These are phyloP conservation scores for Herpotrichia juniperi DNA, from an alignment of 2,329 filamentous ascomycete genomes.

Conservation along the genomic window DNA sequence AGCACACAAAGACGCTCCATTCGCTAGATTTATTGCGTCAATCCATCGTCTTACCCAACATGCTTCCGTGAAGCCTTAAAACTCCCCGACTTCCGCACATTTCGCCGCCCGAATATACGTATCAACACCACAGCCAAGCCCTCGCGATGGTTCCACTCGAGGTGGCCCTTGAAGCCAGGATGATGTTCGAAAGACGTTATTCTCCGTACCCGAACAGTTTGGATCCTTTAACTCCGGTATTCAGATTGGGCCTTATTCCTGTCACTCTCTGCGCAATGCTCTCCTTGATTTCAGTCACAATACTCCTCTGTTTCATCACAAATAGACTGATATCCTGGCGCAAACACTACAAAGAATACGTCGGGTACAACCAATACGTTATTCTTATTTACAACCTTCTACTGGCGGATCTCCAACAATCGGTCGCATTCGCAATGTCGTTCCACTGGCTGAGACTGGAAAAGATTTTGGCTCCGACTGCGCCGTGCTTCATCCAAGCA, in stretches of 20 bases:
- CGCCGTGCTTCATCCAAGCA: slow-evolving; percentile 57
- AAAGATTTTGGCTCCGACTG: slow-evolving; percentile 52
- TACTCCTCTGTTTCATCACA: slow-evolving; percentile 56
- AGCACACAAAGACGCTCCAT: not conserved
- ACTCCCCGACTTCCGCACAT: not conserved
- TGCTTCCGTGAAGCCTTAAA: not conserved
- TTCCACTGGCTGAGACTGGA: slow-evolving; percentile 54
- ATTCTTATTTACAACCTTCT: slow-evolving; percentile 61
- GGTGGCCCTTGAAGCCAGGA: slow-evolving; percentile 13
- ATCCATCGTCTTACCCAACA: not conserved
- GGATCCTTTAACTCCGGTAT: slow-evolving; percentile 33
- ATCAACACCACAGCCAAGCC: not conserved
- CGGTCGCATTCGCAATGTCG: slow-evolving; percentile 57
- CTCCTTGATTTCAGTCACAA: slow-evolving; percentile 53
- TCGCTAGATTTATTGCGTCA: not conserved
- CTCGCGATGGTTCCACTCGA: slow-evolving; percentile 3
- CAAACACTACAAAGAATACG: slow-evolving; percentile 54
- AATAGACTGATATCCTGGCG: slow-evolving; percentile 59
- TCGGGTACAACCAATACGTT: slow-evolving; percentile 62
- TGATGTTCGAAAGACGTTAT: slow-evolving; percentile 23
- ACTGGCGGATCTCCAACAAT: slow-evolving; percentile 60
- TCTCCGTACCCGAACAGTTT: slow-evolving; percentile 36
- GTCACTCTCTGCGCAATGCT: slow-evolving; percentile 54
- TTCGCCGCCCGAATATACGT: not conserved
- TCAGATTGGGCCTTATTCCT: slow-evolving; percentile 53